Evolutionary conservation across 2,329 filamentous ascomycete species (phyloP).

Genomic region (Trichoderma arundinaceum): DNA sequence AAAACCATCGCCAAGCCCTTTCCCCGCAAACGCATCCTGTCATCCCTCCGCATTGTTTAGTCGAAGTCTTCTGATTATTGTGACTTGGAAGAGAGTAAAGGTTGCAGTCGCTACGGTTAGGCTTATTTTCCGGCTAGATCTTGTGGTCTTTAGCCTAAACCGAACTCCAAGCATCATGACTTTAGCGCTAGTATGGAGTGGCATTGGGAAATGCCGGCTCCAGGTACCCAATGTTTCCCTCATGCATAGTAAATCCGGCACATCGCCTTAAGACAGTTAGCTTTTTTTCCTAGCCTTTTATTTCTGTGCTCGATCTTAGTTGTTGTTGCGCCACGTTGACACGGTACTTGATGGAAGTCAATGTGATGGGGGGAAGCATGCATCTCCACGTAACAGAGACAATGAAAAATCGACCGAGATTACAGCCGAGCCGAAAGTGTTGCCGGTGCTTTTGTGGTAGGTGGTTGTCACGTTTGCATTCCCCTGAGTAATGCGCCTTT

Average conservation of each 20-base stretch:
- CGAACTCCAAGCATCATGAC: neutral
- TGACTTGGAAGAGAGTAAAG: neutral
- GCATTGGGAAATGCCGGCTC: slow-evolving; percentile 4
- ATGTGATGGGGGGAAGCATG: slow-evolving; percentile 12
- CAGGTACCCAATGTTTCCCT: slow-evolving; percentile 9
- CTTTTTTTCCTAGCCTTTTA: neutral
- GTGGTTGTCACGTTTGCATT: neutral
- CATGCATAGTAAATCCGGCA: slow-evolving; percentile 22
- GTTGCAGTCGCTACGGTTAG: slow-evolving; percentile 10
- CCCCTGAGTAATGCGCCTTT: neutral
- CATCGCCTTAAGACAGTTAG: slow-evolving; percentile 3
- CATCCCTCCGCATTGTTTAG: slow-evolving; percentile 8
- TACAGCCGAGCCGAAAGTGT: slow-evolving; percentile 19
- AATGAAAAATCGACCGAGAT: slow-evolving; percentile 18
- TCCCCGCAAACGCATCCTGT: slow-evolving; percentile 17
- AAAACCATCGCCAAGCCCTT: neutral
- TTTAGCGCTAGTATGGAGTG: neutral
- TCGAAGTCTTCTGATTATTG: neutral
- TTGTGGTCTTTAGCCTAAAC: slow-evolving; percentile 24
- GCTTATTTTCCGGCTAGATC: slow-evolving; percentile 20
- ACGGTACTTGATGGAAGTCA: slow-evolving; percentile 3
- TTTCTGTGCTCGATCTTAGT: slow-evolving; percentile 4
- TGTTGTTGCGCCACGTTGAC: neutral
- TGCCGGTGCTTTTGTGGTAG: neutral
- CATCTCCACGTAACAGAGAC: neutral